phyloP scores from a whole-genome alignment of 495 filamentous ascomycete genomes.

The Pseudevernia furfuracea region DNA sequence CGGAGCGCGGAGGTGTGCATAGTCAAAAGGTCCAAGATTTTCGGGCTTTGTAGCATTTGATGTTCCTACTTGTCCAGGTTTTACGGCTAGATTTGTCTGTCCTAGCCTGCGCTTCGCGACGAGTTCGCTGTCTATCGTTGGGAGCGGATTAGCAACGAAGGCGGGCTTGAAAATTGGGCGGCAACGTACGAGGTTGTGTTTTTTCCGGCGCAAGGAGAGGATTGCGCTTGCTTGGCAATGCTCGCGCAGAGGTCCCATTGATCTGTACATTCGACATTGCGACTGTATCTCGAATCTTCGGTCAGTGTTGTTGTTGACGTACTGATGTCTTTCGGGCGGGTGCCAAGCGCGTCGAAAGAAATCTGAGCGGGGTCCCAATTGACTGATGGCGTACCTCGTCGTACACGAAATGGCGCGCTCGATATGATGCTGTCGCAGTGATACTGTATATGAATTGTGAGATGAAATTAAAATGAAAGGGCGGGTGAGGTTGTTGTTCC shows the following conservation, averaged over 20 bases:
- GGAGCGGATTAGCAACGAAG: conserved; percentile 18
- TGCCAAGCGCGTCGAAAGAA: conserved; percentile 14
- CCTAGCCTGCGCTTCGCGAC: conserved; percentile 79
- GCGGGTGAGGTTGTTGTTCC: conserved; percentile 4
- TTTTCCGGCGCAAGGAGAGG: conserved; percentile 68
- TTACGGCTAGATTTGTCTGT: conserved; percentile 82
- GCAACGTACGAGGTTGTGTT: conserved; percentile 52
- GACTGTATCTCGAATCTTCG: background rate
- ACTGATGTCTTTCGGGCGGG: conserved; percentile 17
- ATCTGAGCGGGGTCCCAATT: background rate
- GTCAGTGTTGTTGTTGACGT: conserved; percentile 2
- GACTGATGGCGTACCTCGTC: conserved; percentile 4
- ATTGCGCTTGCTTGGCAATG: conserved; percentile 64
- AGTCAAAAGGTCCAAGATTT: conserved; percentile 80
- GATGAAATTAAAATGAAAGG: conserved; percentile 11
- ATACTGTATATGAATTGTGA: conserved; percentile 8
- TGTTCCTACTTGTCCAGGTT: conserved; percentile 56
- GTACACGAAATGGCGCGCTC: conserved; percentile 6
- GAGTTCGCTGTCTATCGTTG: conserved; percentile 47
- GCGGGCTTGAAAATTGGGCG: conserved; percentile 19
- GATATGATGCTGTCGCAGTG: conserved; percentile 11
- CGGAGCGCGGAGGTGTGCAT: conserved; percentile 87
- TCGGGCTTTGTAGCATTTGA: conserved; percentile 59
- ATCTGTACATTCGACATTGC: conserved; percentile 29
- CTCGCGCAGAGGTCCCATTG: conserved; percentile 51